phyloP scores from a whole-genome alignment of 2,329 filamentous ascomycete genomes.

The Verticillium dahliae region DNA sequence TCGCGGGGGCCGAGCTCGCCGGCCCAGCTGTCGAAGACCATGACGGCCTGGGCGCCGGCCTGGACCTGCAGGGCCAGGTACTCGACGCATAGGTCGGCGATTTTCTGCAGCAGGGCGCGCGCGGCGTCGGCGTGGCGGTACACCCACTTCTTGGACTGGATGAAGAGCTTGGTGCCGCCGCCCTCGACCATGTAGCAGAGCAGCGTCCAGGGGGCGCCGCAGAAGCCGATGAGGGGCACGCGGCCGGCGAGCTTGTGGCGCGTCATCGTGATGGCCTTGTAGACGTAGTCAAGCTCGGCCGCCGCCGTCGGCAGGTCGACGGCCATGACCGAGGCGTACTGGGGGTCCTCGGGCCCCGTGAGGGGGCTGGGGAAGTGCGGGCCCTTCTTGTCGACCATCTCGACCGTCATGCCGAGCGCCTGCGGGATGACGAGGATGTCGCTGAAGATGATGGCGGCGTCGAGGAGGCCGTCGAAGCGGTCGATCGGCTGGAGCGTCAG shows the following conservation, averaged over 20 bases:
- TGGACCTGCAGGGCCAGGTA: constrained; percentile 88
- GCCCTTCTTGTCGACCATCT: constrained; percentile 97
- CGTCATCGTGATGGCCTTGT: constrained; percentile 88
- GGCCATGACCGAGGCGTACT: constrained; percentile 72
- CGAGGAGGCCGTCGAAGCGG: constrained; percentile 81
- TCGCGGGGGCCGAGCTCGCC: constrained; percentile 81
- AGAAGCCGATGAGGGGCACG: constrained; percentile 93
- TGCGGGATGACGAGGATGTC: constrained; percentile 97
- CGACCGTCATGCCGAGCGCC: constrained; percentile 96
- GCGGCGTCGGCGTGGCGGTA: constrained; percentile 80
- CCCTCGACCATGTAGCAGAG: constrained; percentile 99
- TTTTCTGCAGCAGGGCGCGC: constrained; percentile 80
- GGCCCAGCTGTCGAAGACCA: constrained; percentile 98
- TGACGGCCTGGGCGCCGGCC: constrained; percentile 88
- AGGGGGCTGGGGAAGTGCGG: constrained; percentile 89
- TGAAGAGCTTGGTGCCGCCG: constrained; percentile 90
- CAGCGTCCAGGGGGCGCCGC: constrained; percentile 92
- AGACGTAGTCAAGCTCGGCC: constrained; percentile 85
- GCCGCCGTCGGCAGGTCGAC: constrained; percentile 72
- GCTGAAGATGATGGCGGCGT: constrained; percentile 97
- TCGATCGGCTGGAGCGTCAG: constrained; percentile 93
- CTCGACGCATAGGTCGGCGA: constrained; percentile 89
- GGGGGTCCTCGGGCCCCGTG: constrained; percentile 68
- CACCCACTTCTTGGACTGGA: constrained; percentile 92
- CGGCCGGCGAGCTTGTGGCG: constrained; percentile 79